Conservation (phyloP, 306 rosid genomes). For the Ziziphus jujuba region DNA sequence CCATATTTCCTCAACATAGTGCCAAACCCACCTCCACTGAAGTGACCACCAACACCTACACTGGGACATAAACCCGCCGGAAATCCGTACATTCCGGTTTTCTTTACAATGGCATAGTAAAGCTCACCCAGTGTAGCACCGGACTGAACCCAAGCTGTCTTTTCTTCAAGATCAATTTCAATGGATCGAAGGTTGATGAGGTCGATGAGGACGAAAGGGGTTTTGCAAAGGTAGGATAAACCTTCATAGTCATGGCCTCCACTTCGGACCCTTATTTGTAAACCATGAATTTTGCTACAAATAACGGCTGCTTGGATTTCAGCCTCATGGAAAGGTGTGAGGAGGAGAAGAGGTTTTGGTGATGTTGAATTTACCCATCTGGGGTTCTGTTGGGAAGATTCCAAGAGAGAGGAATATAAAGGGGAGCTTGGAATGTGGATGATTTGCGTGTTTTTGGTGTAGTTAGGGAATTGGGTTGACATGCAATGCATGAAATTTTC, state of each 20-base stretch:
- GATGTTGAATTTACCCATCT: conserved; percentile 48
- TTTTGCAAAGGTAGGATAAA: conserved; percentile 41
- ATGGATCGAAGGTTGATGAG: conserved; percentile 37
- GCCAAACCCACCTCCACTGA: conserved; percentile 57
- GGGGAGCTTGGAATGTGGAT: conserved; percentile 36
- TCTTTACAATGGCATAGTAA: conserved; percentile 46
- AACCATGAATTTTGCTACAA: conserved; percentile 39
- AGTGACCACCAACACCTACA: conserved; percentile 57
- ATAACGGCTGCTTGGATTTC: conserved; percentile 52
- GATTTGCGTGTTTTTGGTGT: conserved; percentile 16
- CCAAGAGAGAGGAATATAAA: conserved; percentile 24
- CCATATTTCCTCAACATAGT: conserved; percentile 48
- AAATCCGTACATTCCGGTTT: conserved; percentile 47
- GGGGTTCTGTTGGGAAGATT: conserved; percentile 47
- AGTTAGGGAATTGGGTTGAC: conserved; percentile 8
- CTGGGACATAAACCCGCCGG: conserved; percentile 62
- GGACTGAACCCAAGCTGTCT: conserved; percentile 68
- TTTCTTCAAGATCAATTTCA: conserved; percentile 29
- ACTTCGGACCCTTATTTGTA: conserved; percentile 56
- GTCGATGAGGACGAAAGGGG: conserved; percentile 52
- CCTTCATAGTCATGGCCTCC: conserved; percentile 76
- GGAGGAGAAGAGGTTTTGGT: conserved; percentile 41
- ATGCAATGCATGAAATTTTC: conserved; percentile 38
- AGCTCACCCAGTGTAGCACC: conserved; percentile 66
- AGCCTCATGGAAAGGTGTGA: conserved; percentile 44